A percentile compares a stretch with the other conserved stretches of the same genome.
Conservation (phyloP, 192 early-diverging fungal genomes). For the Podila epicladia region DNA sequence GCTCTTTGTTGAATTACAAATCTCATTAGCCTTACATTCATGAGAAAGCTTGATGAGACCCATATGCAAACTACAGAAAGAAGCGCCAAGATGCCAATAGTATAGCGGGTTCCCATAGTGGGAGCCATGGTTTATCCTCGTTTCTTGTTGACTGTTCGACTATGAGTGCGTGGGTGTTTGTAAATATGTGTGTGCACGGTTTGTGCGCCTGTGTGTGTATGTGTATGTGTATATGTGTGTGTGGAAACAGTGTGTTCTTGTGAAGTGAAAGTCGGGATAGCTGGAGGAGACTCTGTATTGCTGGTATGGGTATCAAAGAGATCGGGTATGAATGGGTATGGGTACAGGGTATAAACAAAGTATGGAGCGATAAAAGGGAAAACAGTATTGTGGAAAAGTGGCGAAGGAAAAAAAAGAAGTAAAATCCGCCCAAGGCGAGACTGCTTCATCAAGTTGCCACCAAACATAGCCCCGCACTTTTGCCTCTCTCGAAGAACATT, state of each 20-base stretch:
- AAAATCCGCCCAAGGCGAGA: too few relatives aligned
- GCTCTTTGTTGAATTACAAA: background rate
- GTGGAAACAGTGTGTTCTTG: background rate
- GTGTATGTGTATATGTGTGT: background rate
- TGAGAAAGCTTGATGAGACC: conserved; percentile 81
- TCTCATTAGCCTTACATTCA: conserved; percentile 62
- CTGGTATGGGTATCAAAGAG: background rate
- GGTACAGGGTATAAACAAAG: too few relatives aligned
- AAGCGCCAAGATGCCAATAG: conserved; percentile 70
- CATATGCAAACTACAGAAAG: conserved; percentile 81
- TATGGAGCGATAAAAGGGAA: too few relatives aligned
- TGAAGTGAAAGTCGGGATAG: too few relatives aligned
- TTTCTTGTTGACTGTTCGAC: background rate
- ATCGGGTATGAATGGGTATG: background rate
- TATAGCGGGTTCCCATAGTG: conserved; percentile 55
- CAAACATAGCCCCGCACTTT: too few relatives aligned
- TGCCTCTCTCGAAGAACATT: too few relatives aligned
- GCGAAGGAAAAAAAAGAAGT: too few relatives aligned
- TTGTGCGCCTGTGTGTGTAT: background rate
- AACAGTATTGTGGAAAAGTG: too few relatives aligned
- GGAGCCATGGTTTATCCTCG: background rate
- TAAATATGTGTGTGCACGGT: background rate
- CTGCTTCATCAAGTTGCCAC: too few relatives aligned
- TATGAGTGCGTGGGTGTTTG: background rate
- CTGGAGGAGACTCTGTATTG: background rate